Evolutionary conservation across 805 yeast genomes (phyloP), one percentile per base, ranked within the genome.

Genomic region (Helenozyma baotianmanensis): DNA sequence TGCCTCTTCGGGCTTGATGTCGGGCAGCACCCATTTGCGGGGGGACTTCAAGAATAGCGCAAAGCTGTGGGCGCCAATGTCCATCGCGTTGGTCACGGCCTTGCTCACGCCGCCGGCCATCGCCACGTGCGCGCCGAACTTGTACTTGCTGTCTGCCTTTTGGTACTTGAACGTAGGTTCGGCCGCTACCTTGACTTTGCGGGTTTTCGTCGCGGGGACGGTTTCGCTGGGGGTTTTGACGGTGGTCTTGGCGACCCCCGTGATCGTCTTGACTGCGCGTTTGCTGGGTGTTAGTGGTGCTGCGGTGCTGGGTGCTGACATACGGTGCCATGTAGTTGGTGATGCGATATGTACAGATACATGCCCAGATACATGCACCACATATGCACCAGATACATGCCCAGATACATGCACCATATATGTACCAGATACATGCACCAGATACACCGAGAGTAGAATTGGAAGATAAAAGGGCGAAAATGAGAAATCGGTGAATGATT

Each of bases 41-140:
- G 96, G 97, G 32, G 86, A 82, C 54, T 89, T 89, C 43, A 92
- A 64, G 55, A 92, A 92, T 47, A 92, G 61, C 0, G 97, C 97
- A 68, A 92, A 88, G 28, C 94, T 75, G 50, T 86, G 86, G 35
- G 84, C 84, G 4, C 72, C 80, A 16, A 76, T 62, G 25, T 64
- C 62, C 48, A 60, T 62, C 14, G 81, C 82, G 45, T 80, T 74
- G 22, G 66, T 51, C 1, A 85, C 78, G 6, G 90, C 70, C 19
- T 82, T 80, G 27, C 83, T 77, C 2, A 85, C 76, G 23, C 92
- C 97, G 10, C 95, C 95, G 4, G 82, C 71, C 45, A 81, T 78
- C 3, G 83, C 78, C 18, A 89, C 90, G 58, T 89, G 97, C 2
- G 96, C 96, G 3, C 97, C 97, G 51, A 76, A 89, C 52, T 74